These are phyloP conservation scores for Volvariella volvacea DNA, from an alignment of 1,284 basidiomycete species.

Conservation along the genomic window DNA sequence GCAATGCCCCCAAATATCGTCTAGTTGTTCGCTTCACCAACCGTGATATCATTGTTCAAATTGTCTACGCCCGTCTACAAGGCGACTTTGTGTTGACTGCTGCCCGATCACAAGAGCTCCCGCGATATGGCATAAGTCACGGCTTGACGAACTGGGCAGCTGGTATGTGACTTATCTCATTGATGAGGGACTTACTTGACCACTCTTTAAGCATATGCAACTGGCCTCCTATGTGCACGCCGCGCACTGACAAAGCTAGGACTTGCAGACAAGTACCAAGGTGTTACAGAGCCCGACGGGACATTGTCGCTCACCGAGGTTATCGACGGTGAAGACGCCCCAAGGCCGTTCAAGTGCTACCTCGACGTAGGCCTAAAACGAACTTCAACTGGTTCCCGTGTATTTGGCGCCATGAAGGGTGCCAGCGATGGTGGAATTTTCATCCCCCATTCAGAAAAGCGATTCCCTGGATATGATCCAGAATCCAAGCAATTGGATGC, in stretches of 20 bases:
- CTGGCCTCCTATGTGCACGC: constrained; percentile 92
- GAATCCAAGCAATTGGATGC: constrained; percentile 94
- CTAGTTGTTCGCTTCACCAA: constrained; percentile 98
- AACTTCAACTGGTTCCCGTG: constrained; percentile 96
- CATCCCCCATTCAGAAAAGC: constrained; percentile 97
- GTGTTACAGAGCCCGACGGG: constrained; percentile 91
- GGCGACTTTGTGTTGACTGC: constrained; percentile 92
- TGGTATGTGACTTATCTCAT: constrained; percentile 35
- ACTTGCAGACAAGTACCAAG: constrained; percentile 98
- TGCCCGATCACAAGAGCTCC: constrained; percentile 89
- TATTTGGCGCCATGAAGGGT: constrained; percentile 99
- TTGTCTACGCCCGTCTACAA: constrained; percentile 95
- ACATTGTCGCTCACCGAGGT: constrained; percentile 78
- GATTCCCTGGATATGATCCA: constrained; percentile 97
- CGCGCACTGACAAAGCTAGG: constrained; percentile 94
- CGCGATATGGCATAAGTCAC: constrained; percentile 95
- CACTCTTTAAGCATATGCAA: constrained; percentile 77
- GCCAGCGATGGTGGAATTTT: constrained; percentile 97
- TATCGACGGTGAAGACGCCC: constrained; percentile 88
- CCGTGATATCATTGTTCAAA: constrained; percentile 87
- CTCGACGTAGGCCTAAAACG: constrained; percentile 98
- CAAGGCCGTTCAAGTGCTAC: constrained; percentile 97
- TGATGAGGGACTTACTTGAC: constrained; percentile 2
- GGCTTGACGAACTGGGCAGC: constrained; percentile 99
- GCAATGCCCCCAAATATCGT: constrained; percentile 97